Conservation (phyloP, 2,329 filamentous ascomycete genomes). For the Colletotrichum melonis region DNA sequence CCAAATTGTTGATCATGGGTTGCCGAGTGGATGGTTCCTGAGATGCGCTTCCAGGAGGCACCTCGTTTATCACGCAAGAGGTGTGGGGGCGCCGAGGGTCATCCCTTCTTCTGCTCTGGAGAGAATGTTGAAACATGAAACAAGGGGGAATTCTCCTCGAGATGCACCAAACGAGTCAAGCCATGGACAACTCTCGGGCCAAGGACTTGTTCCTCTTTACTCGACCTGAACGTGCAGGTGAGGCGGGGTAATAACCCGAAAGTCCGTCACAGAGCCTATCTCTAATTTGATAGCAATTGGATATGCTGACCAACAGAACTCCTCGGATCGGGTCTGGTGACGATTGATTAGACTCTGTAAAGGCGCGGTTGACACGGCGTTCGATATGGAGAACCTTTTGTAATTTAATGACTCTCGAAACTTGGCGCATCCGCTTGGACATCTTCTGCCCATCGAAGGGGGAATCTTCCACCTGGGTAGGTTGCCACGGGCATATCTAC, state of each 20-base stretch:
- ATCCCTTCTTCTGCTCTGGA: not conserved
- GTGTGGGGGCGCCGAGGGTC: not conserved
- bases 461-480: not conserved
- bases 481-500: too few relatives aligned
- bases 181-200: not conserved
- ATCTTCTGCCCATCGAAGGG: not conserved
- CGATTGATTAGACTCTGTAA: not conserved
- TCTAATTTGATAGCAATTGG: not conserved
- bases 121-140: constrained; percentile 12
- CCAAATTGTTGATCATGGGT: not conserved
- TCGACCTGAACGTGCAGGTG: not conserved
- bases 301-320: not conserved
- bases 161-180: not conserved
- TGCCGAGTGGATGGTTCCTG: not conserved
- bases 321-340: not conserved
- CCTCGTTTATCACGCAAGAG: not conserved
- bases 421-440: not conserved
- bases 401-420: not conserved
- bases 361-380: not conserved
- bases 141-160: not conserved
- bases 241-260: not conserved
- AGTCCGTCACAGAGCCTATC: not conserved
- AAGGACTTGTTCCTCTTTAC: too few relatives aligned
- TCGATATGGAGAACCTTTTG: not conserved
- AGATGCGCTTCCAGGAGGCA: not conserved